phyloP scores from a whole-genome alignment of 1,284 basidiomycete species.

The Austroboletus olivaceoglutinosus region DNA sequence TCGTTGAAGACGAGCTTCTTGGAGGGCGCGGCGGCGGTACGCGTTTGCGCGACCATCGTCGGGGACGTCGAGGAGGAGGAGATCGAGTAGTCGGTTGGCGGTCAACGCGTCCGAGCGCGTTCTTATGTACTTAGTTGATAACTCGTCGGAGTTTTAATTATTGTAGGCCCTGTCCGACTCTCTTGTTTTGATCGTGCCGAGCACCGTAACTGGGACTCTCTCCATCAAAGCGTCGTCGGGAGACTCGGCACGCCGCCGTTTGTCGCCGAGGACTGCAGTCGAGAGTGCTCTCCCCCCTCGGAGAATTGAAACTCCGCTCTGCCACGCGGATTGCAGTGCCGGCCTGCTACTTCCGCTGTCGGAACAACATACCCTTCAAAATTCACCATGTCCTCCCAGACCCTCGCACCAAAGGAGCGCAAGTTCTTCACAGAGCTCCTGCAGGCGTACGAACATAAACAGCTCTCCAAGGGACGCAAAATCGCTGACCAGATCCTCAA shows the following conservation, averaged over 20 bases:
- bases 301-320: slow-evolving; percentile 1
- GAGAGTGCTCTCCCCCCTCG: neutral
- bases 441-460: slow-evolving; percentile 87
- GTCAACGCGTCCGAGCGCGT: neutral
- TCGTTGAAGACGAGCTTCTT: slow-evolving; percentile 75
- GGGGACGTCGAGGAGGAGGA: slow-evolving; percentile 14
- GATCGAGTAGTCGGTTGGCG: neutral
- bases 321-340: neutral
- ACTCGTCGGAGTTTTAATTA: neutral
- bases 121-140: too few species aligned
- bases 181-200: too few species aligned
- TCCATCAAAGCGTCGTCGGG: too few species aligned
- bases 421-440: slow-evolving; percentile 87
- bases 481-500: slow-evolving; percentile 93
- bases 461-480: slow-evolving; percentile 90
- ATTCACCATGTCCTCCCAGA: slow-evolving; percentile 19
- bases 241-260: too few species aligned
- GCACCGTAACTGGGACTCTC: too few species aligned
- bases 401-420: slow-evolving; percentile 81
- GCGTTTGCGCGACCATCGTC: slow-evolving; percentile 70
- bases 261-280: too few species aligned
- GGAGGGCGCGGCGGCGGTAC: slow-evolving; percentile 49
- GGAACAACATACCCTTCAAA: neutral
- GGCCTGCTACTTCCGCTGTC: neutral
- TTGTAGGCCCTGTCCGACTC: too few species aligned